Evolutionary conservation across 2,329 filamentous ascomycete genomes (phyloP).

Genomic region (Dothistroma septosporum): DNA sequence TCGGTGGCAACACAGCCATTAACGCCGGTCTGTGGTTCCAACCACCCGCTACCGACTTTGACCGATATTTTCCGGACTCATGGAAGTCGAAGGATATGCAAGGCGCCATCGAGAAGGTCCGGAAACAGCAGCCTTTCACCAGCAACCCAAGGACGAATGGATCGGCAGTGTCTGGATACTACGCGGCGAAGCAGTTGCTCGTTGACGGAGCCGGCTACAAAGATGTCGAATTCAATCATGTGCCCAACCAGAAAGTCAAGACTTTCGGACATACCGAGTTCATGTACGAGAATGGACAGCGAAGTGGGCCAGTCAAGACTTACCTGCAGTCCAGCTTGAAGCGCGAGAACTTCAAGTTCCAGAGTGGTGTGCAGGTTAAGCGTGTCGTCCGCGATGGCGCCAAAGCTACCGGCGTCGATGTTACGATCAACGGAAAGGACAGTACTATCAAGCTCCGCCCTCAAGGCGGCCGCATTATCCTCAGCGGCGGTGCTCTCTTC

Average conservation of each 20-base stretch:
- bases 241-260: conserved; percentile 49
- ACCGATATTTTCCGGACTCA: conserved; percentile 49
- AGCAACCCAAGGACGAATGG: conserved; percentile 57
- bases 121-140: conserved; percentile 51
- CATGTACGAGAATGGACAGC: conserved; percentile 43
- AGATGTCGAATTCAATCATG: conserved; percentile 47
- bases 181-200: conserved; percentile 49
- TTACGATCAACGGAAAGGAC: conserved; percentile 57
- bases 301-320: conserved; percentile 44
- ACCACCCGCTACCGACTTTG: conserved; percentile 58
- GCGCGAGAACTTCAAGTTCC: conserved; percentile 52
- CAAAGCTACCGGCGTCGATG: conserved; percentile 52
- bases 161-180: conserved; percentile 48
- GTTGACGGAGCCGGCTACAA: conserved; percentile 48
- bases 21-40: conserved; percentile 59
- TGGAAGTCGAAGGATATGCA: conserved; percentile 52
- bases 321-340: conserved; percentile 49
- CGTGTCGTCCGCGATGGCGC: conserved; percentile 52
- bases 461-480: conserved; percentile 50
- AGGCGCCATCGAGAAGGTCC: conserved; percentile 45
- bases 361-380: conserved; percentile 49
- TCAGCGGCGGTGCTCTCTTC: conserved; percentile 56
- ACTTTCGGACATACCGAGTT: conserved; percentile 42
- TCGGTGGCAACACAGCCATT: conserved; percentile 58
- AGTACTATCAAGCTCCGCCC: conserved; percentile 61